A percentile compares a stretch with the other conserved stretches of the same genome.
Evolutionary conservation across 208 protist species (phyloP).

Genomic region (Leishmania lainsoni): DNA sequence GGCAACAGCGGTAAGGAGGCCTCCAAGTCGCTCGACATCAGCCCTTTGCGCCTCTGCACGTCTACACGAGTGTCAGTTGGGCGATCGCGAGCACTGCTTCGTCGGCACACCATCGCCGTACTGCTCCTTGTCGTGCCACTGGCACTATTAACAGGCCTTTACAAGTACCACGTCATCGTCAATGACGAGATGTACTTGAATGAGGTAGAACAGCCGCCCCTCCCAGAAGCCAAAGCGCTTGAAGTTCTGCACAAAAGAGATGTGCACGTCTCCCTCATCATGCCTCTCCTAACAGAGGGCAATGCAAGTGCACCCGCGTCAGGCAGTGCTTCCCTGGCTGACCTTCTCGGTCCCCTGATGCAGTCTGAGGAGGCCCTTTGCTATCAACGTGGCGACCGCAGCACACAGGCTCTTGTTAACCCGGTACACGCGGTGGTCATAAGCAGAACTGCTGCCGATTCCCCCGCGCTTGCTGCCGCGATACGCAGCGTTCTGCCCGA

Average conservation of each 20-base stretch:
- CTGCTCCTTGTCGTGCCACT: background rate
- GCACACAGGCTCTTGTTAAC: background rate
- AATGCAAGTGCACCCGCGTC: background rate
- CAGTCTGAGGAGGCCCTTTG: conserved; percentile 16
- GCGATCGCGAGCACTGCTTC: no score
- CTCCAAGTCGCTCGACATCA: no score
- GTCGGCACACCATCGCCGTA: background rate
- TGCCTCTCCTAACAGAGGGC: background rate
- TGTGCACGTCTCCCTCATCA: background rate
- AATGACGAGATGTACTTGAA: background rate
- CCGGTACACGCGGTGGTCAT: background rate
- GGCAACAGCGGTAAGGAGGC: background rate
- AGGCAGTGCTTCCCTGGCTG: background rate
- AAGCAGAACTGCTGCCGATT: background rate
- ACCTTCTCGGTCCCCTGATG: conserved; percentile 14
- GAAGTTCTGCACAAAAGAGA: no score
- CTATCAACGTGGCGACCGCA: background rate
- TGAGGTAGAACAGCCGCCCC: no score
- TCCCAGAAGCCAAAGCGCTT: no score
- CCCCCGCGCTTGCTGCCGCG: background rate
- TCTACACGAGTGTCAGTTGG: background rate
- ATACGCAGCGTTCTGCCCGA: background rate
- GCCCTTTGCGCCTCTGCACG: background rate
- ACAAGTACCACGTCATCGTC: background rate
- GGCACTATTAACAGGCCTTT: background rate